phyloP scores from a whole-genome alignment of 768 basidiomycete species.

The Neoboletus subvelutipes region DNA sequence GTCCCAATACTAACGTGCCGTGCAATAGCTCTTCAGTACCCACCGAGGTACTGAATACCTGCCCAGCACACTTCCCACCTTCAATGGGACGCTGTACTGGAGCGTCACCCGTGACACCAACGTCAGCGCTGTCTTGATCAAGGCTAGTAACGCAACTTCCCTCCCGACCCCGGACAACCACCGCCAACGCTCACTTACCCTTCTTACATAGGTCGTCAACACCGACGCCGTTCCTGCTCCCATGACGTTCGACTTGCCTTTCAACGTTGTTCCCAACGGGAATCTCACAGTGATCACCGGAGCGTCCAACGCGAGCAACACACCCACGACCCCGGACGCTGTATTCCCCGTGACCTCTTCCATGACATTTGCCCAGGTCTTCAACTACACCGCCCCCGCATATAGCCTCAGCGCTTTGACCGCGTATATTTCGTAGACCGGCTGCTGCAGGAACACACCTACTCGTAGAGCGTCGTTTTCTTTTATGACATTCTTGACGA shows the following conservation, averaged over 20 bases:
- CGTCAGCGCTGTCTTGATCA: conserved; percentile 47
- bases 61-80: conserved; percentile 54
- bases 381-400: conserved; percentile 53
- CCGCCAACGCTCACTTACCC: not conserved
- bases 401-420: conserved; percentile 37
- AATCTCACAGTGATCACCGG: conserved; percentile 50
- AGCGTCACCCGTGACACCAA: conserved; percentile 41
- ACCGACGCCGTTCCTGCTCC: conserved; percentile 38
- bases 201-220: conserved; percentile 54
- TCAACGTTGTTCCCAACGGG: conserved; percentile 45
- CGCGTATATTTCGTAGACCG: not conserved
- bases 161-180: not conserved
- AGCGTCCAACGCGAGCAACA: conserved; percentile 50
- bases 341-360: conserved; percentile 24
- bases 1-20: not conserved
- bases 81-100: conserved; percentile 57
- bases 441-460: not conserved
- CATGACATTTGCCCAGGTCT: conserved; percentile 47
- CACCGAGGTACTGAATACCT: conserved; percentile 62
- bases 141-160: conserved; percentile 35
- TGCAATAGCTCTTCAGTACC: conserved; percentile 53
- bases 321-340: conserved; percentile 37
- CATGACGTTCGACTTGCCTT: conserved; percentile 53
- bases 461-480: not conserved
- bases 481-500: not conserved